Evolutionary conservation across 306 rosid species (phyloP), one percentile per base, ranked within the genome.

Genomic region (Acacia melanoxylon): DNA sequence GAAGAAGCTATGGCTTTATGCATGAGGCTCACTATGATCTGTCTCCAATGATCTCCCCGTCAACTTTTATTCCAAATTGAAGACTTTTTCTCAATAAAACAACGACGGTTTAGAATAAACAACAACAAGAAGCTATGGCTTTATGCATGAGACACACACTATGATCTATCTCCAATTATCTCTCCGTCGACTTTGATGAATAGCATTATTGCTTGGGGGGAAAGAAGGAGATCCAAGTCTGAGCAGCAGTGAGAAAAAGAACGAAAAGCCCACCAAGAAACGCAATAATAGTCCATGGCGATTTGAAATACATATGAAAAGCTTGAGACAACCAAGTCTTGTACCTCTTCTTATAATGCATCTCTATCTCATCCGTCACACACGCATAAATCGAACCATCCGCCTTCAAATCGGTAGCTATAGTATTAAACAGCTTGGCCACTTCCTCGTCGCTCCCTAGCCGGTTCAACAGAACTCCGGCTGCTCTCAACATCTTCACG

Each of bases 371-470:
- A 1, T 4, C 1, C 11, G 40, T 52, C 13, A 86, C 82, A 0
- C 11, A 0, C 0, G 2, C 2, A 58, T 82, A 70, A 45, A 22
- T 52, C 2, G 24, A 29, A 13, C 14, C 24, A 12, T 58, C 56
- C 42, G 69, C 58, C 16, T 52, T 81, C 82, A 80, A 42, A 31
- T 80, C 80, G 6, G 80, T 35, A 14, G 35, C 51, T 11, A 79
- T 65, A 12, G 68, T 67, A 8, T 80, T 76, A 71, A 83, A 76
- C 22, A 24, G 66, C 1, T 71, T 1, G 10, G 82, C 68, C 79
- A 86, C 84, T 7, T 79, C 84, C 19, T 80, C 4, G 35, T 83
- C 89, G n/a, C 80, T 79, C 6, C 86, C 87, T 3, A 81, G 82
- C 2, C 14, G 9, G 65, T 84, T 87, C 40, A 51, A 12, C 1